phyloP scores from a whole-genome alignment of 306 rosid genomes.

The Styphnolobium japonicum region DNA sequence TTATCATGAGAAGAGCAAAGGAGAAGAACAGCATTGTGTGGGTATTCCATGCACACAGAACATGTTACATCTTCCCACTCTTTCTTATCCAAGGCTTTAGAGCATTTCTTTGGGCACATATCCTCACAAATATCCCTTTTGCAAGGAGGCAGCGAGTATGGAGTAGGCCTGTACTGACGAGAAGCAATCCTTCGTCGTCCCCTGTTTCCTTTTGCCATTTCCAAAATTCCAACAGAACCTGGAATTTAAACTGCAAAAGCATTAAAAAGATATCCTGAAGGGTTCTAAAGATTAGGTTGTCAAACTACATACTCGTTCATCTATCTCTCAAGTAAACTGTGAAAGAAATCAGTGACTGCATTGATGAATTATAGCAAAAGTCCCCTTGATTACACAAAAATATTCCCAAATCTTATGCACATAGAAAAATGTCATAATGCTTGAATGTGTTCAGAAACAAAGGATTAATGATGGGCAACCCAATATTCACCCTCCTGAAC shows the following conservation, averaged over 20 bases:
- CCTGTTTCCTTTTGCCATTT: conserved; percentile 90
- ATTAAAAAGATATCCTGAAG: conserved; percentile 8
- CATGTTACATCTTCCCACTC: conserved; percentile 91
- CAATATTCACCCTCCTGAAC: too few relatives aligned
- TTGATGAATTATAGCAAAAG: background rate
- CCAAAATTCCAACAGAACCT: conserved; percentile 38
- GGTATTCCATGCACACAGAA: conserved; percentile 94
- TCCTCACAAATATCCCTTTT: conserved; percentile 55
- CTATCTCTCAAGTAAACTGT: background rate
- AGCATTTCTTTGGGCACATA: conserved; percentile 66
- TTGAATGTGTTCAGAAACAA: background rate
- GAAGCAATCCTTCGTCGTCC: conserved; percentile 70
- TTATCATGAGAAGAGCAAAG: conserved; percentile 73
- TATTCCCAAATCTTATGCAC: background rate
- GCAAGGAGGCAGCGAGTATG: conserved; percentile 56
- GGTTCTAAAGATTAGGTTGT: background rate
- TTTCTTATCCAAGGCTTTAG: conserved; percentile 54
- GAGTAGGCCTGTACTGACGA: conserved; percentile 63
- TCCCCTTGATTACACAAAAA: background rate
- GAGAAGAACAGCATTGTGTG: conserved; percentile 79
- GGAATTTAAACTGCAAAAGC: conserved; percentile 21
- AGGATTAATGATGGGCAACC: background rate
- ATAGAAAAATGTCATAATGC: background rate
- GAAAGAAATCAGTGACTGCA: background rate
- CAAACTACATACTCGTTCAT: background rate